Evolutionary conservation across 192 early-diverging fungal genomes (phyloP).

Genomic region (Coemansia sp.): DNA sequence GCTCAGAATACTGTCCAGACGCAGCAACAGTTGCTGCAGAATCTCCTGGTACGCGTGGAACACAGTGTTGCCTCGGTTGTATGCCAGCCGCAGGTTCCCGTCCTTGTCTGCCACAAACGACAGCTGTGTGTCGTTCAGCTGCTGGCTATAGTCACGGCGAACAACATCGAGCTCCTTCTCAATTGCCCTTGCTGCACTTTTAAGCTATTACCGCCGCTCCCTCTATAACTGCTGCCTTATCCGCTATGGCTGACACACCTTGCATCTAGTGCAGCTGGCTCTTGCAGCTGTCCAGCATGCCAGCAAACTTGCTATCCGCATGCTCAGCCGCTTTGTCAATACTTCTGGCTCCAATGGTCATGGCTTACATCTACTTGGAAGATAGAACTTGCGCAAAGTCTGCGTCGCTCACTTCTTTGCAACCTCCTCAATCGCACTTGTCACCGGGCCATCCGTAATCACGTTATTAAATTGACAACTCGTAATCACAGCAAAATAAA

Average conservation of each 20-base stretch:
- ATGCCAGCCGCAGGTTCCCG: constrained; percentile 35
- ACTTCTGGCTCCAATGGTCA: too few species aligned
- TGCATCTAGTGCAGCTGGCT: constrained; percentile 29
- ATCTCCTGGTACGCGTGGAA: constrained; percentile 44
- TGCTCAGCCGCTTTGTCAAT: constrained; percentile 9
- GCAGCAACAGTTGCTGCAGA: constrained; percentile 21
- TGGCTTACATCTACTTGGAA: too few species aligned
- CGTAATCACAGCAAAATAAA: too few species aligned
- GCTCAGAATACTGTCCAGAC: constrained; percentile 31
- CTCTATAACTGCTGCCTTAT: too few species aligned
- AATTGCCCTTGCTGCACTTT: too few species aligned
- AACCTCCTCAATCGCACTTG: too few species aligned
- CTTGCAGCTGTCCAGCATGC: constrained; percentile 38
- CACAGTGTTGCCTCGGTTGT: constrained; percentile 24
- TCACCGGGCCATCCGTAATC: too few species aligned
- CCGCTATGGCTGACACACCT: neutral
- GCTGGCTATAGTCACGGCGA: constrained; percentile 35
- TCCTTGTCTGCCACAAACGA: constrained; percentile 44
- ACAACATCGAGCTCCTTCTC: constrained; percentile 27
- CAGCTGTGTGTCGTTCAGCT: constrained; percentile 37
- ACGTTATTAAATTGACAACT: too few species aligned
- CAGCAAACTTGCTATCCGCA: constrained; percentile 37
- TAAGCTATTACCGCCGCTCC: too few species aligned
- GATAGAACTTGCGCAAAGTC: too few species aligned
- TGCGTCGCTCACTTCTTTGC: too few species aligned